Conservation (phyloP, 768 basidiomycete species). For the Suillus cothurnatus region DNA sequence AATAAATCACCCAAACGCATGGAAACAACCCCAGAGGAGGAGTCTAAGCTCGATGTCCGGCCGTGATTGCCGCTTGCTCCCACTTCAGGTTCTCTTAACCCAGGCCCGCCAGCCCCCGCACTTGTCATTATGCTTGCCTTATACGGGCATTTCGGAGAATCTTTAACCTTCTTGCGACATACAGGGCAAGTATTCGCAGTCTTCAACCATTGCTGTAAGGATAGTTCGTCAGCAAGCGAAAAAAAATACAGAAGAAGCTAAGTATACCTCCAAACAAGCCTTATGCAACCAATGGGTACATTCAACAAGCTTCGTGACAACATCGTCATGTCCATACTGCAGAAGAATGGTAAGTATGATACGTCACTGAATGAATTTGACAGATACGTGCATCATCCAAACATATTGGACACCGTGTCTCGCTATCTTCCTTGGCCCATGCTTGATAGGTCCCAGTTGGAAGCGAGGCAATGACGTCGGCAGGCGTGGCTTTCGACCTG, state of each 20-base stretch:
- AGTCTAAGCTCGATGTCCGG: neutral
- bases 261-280: constrained; percentile 69
- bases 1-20: neutral
- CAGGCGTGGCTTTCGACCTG: constrained; percentile 63
- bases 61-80: constrained; percentile 1
- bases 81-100: neutral
- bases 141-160: constrained; percentile 5
- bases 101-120: neutral
- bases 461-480: constrained; percentile 57
- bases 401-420: constrained; percentile 81
- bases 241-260: neutral
- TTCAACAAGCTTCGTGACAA: constrained; percentile 63
- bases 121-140: constrained; percentile 2
- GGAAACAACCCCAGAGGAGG: neutral
- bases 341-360: constrained; percentile 12
- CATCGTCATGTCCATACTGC: constrained; percentile 67
- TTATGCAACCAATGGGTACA: constrained; percentile 85
- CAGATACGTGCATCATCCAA: constrained; percentile 71
- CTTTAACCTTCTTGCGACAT: constrained; percentile 63
- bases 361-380: neutral
- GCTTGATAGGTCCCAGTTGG: constrained; percentile 67
- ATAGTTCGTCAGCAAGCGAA: neutral
- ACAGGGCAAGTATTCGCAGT: constrained; percentile 80
- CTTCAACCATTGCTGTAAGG: constrained; percentile 74
- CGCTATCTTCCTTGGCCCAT: constrained; percentile 66